A percentile compares a stretch with the other conserved stretches of the same genome.
These are phyloP conservation scores for Pharus latifolius DNA, from an alignment of 176 grass and related monocot species.

Conservation along the genomic window DNA sequence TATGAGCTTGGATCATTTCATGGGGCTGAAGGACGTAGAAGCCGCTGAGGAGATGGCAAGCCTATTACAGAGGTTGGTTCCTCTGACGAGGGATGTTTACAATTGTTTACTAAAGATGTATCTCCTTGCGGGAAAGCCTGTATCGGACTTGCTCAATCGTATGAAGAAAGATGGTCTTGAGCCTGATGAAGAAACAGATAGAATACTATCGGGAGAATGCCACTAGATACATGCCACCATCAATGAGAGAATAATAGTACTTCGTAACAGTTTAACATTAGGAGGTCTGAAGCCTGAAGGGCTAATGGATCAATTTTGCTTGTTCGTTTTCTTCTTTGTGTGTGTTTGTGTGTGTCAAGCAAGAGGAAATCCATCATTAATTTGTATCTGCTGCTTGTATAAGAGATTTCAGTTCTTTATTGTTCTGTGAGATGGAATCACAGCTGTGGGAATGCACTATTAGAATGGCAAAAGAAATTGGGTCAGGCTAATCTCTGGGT, in stretches of 20 bases:
- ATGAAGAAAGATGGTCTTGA: slow-evolving; percentile 49
- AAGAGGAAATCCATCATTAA: background rate
- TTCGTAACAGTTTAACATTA: too few species aligned
- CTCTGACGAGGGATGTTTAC: slow-evolving; percentile 45
- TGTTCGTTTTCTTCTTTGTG: background rate
- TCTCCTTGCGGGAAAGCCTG: slow-evolving; percentile 8
- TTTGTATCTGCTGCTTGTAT: background rate
- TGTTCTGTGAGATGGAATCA: background rate
- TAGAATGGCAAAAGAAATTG: too few species aligned
- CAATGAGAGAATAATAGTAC: background rate
- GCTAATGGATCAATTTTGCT: background rate
- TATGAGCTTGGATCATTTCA: slow-evolving; percentile 31
- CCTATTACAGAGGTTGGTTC: slow-evolving; percentile 19
- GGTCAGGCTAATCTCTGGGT: too few species aligned
- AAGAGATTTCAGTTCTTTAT: background rate
- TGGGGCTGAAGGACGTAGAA: slow-evolving; percentile 46
- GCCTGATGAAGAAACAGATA: slow-evolving; percentile 38
- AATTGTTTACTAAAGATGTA: slow-evolving; percentile 41
- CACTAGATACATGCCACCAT: background rate
- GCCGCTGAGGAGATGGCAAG: slow-evolving; percentile 42
- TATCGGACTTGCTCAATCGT: slow-evolving; percentile 31
- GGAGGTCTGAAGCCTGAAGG: too few species aligned
- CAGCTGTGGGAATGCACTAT: background rate
- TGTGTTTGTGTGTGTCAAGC: background rate
- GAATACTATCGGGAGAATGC: slow-evolving; percentile 28